phyloP scores from a whole-genome alignment of 1,284 basidiomycete species.

The Neonothopanus nambi region DNA sequence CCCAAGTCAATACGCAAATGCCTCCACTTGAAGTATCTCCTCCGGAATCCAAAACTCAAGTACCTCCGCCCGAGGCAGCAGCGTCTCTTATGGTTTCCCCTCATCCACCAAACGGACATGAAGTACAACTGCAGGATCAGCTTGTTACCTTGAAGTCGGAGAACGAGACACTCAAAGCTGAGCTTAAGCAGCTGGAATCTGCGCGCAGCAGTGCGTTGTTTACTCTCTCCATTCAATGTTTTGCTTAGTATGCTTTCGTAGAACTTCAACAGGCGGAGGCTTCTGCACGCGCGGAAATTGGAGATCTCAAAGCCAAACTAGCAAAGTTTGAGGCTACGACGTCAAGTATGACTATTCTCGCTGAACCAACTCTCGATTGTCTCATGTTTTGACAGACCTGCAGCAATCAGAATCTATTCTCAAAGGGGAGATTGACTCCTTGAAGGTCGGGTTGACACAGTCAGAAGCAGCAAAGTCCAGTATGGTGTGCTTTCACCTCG shows the following conservation, averaged over 20 bases:
- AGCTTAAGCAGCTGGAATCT: slow-evolving; percentile 28
- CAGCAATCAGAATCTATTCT: background rate
- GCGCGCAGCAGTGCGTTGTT: slow-evolving; percentile 28
- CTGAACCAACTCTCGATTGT: background rate
- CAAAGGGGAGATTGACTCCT: background rate
- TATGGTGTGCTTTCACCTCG: background rate
- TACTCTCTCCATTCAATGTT: background rate
- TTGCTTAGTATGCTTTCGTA: background rate
- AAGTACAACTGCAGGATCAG: slow-evolving; percentile 18
- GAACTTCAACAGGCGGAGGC: background rate
- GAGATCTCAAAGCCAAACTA: slow-evolving; percentile 1
- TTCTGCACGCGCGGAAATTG: background rate
- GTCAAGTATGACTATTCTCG: background rate
- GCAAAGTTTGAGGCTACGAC: background rate
- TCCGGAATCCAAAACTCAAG: slow-evolving; percentile 22
- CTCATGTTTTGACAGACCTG: background rate
- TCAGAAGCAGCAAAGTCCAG: slow-evolving; percentile 9
- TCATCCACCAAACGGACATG: background rate
- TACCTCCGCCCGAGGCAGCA: slow-evolving; percentile 14
- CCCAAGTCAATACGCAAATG: slow-evolving; percentile 22
- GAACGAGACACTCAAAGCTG: slow-evolving; percentile 27
- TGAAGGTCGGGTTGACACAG: slow-evolving; percentile 4
- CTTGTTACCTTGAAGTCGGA: slow-evolving; percentile 26
- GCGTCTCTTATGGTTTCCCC: background rate
- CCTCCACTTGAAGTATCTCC: slow-evolving; percentile 13